Base-by-base conservation (phyloP, 2,329 filamentous ascomycete genomes). In the Seiridium unicorne region DNA sequence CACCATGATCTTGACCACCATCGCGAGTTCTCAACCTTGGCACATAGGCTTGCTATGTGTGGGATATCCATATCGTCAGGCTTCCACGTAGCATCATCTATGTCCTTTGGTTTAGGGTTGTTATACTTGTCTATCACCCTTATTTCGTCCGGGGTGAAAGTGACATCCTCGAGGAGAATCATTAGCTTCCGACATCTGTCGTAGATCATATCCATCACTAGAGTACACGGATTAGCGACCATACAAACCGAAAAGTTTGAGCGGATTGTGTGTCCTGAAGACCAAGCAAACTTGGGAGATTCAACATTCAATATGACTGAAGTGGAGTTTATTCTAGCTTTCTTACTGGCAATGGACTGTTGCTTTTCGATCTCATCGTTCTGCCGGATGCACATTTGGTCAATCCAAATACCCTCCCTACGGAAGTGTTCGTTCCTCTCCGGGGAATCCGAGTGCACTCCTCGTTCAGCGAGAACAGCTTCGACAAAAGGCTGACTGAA, bases 401-500 rank as follows among this genome's bases (percentile, higher is more conserved):
- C 44, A n/a, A 48, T 48, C 44, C 44, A 48, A n/a, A 48, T 55
- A 13, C 49, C 61, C 51, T 57, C 60, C 18, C 60, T 40, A 10
- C 38, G 53, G 34, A 51, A 60, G 31, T 58, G 36, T 3, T 13
- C 47, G 36, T 55, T 18, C 42, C 59, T 11, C 11, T 34, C 46
- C 9, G 46, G 47, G n/a, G 56, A 46, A 5, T 11, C 7, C 18
- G 53, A 51, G 31, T 51, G 44, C 8, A 61, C 40, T 5, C 58
- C 58, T 26, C 60, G 58, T 44, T 62, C 38, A 11, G 51, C 35
- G 18, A 62, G 46, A 49, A 60, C 51, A 18, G 60, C 60, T 6
- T 60, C 60, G 3, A 60, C 57, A 49, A 62, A 58, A 3, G 34
- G 54, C 49, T n/a, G 31, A 18, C 57, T 60, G 42, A 62, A 40